phyloP scores from a whole-genome alignment of 2,329 filamentous ascomycete genomes.

The Talaromyces verruculosus region DNA sequence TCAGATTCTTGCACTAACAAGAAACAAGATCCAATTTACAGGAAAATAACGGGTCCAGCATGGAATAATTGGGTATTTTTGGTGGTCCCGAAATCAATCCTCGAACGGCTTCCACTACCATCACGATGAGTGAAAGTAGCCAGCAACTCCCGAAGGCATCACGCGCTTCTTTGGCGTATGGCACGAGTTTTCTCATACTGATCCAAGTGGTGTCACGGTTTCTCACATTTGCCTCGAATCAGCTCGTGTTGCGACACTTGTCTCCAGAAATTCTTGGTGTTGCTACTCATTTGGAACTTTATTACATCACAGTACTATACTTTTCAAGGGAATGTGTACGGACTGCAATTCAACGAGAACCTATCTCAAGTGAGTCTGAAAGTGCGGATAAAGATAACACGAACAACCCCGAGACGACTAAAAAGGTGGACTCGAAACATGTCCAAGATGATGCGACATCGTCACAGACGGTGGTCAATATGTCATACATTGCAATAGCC shows the following conservation, averaged over 20 bases:
- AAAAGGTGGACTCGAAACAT: not conserved
- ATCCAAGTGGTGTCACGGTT: conserved; percentile 85
- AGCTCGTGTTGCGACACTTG: conserved; percentile 81
- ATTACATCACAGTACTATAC: conserved; percentile 88
- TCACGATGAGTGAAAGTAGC: conserved; percentile 1
- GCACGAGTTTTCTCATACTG: conserved; percentile 80
- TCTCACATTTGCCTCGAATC: conserved; percentile 88
- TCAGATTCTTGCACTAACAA: not conserved
- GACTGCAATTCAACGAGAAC: conserved; percentile 83
- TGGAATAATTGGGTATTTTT: not conserved
- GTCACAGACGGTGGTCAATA: conserved; percentile 77
- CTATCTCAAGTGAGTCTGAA: conserved; percentile 30
- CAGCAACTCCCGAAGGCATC: not conserved
- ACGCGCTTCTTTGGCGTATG: conserved; percentile 51
- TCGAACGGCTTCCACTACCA: not conserved
- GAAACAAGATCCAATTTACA: too few relatives aligned
- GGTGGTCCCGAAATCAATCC: not conserved
- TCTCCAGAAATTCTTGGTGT: conserved; percentile 82
- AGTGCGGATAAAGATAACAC: not conserved
- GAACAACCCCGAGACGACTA: not conserved
- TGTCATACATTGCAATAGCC: conserved; percentile 75
- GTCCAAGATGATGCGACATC: conserved; percentile 29
- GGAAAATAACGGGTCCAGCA: not conserved
- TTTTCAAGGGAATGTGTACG: conserved; percentile 89
- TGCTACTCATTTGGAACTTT: conserved; percentile 87